phyloP scores from a whole-genome alignment of 164 flowering plant genomes.

The Sextonia rubra region DNA sequence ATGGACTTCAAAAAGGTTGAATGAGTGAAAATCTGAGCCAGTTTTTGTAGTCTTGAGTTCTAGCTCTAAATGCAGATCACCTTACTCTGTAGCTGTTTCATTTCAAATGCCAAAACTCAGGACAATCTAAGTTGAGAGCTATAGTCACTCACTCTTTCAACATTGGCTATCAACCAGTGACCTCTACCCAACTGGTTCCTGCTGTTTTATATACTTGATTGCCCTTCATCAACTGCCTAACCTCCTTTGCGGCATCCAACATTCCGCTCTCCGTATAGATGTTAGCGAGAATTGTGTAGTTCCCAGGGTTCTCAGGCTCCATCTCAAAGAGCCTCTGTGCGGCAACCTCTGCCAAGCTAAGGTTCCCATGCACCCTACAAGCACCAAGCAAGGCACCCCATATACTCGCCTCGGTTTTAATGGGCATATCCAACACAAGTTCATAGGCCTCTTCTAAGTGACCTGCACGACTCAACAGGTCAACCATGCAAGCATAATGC shows the following conservation, averaged over 20 bases:
- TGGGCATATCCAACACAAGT: slow-evolving; percentile 13
- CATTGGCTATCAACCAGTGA: neutral
- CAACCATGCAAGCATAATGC: slow-evolving; percentile 24
- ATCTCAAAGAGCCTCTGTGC: slow-evolving; percentile 15
- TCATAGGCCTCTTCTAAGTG: slow-evolving; percentile 17
- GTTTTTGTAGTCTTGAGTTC: no score
- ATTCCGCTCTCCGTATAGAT: slow-evolving; percentile 17
- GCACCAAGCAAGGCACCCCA: slow-evolving; percentile 24
- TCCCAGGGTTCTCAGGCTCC: slow-evolving; percentile 18
- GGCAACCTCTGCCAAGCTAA: slow-evolving; percentile 15
- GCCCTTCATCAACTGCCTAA: slow-evolving; percentile 14
- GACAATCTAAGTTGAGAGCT: no score
- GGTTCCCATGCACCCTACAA: slow-evolving; percentile 21
- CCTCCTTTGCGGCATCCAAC: slow-evolving; percentile 14
- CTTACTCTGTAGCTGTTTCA: no score
- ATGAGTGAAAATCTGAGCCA: no score
- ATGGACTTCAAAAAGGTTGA: no score
- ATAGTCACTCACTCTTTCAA: no score
- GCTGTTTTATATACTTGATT: slow-evolving; percentile 14
- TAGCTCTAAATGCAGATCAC: no score
- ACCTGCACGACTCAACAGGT: slow-evolving; percentile 18
- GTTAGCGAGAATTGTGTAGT: slow-evolving; percentile 17
- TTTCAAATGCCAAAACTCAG: no score
- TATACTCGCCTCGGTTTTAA: slow-evolving; percentile 8
- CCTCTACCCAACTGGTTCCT: slow-evolving; percentile 21